phyloP scores from a whole-genome alignment of 257 asterid species.

The Cordia subcordata region DNA sequence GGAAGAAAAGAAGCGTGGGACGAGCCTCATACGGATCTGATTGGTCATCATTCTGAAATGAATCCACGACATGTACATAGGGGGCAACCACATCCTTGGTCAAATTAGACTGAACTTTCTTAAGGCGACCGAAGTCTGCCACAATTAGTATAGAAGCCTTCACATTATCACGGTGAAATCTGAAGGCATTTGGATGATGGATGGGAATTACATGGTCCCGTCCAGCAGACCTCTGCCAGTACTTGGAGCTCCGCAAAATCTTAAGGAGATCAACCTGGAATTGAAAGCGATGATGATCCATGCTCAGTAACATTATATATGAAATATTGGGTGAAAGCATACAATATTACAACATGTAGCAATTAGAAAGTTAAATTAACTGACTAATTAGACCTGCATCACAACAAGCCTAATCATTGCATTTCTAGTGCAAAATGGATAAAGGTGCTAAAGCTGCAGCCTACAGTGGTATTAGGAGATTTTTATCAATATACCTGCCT shows the following conservation, averaged over 20 bases:
- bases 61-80: conserved; percentile 69
- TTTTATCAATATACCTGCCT: too few relatives aligned
- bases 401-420: too few relatives aligned
- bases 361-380: too few relatives aligned
- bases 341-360: too few relatives aligned
- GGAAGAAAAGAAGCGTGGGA: conserved; percentile 70
- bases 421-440: too few relatives aligned
- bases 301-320: too few relatives aligned
- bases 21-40: conserved; percentile 66
- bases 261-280: conserved; percentile 63
- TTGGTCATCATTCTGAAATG: conserved; percentile 44
- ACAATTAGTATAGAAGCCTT: conserved; percentile 74
- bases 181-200: conserved; percentile 96
- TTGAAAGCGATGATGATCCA: background rate
- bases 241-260: conserved; percentile 49
- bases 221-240: conserved; percentile 78
- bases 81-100: conserved; percentile 93
- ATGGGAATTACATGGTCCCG: conserved; percentile 82
- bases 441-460: too few relatives aligned
- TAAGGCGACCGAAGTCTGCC: conserved; percentile 86
- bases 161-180: conserved; percentile 58
- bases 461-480: too few relatives aligned
- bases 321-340: too few relatives aligned
- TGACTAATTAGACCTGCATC: too few relatives aligned
- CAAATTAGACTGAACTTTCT: conserved; percentile 47